Conservation (phyloP, 2,329 filamentous ascomycete genomes). For the Sporothrix pseudoabietina region DNA sequence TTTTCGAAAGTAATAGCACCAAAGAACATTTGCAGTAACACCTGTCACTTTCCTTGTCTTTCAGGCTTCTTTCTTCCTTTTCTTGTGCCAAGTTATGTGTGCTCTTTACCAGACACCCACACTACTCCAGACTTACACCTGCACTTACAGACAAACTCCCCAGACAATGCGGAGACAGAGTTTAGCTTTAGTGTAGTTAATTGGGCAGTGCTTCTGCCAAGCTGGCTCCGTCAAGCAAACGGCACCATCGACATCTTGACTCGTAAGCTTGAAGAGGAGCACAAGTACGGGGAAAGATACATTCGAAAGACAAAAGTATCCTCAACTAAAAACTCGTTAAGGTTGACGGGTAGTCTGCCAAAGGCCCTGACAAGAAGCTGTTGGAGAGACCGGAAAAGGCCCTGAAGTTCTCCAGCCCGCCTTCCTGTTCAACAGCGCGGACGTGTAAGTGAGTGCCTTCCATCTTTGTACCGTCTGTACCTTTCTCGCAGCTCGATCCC, state of each 20-base stretch:
- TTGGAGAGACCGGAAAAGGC: neutral
- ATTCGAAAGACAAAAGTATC: neutral
- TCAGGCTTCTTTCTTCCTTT: neutral
- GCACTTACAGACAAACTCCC: neutral
- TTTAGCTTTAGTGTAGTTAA: neutral
- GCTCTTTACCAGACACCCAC: neutral
- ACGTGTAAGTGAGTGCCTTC: neutral
- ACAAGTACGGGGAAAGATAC: neutral
- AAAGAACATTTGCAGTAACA: neutral
- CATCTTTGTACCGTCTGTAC: neutral
- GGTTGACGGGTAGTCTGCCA: neutral
- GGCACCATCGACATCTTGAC: constrained; percentile 17
- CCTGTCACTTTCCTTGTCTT: neutral
- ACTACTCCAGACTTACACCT: neutral
- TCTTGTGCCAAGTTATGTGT: no score
- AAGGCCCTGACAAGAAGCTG: neutral
- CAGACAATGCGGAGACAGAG: constrained; percentile 12
- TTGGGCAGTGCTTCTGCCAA: neutral
- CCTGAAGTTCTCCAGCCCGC: neutral
- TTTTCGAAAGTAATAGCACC: neutral
- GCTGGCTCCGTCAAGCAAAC: neutral
- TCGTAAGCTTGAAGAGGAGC: neutral
- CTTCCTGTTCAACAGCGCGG: neutral
- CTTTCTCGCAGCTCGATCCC: neutral
- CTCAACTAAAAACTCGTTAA: no score